Evolutionary conservation across 2,329 filamentous ascomycete species (phyloP).

Genomic region (Elsinoe ampelina): DNA sequence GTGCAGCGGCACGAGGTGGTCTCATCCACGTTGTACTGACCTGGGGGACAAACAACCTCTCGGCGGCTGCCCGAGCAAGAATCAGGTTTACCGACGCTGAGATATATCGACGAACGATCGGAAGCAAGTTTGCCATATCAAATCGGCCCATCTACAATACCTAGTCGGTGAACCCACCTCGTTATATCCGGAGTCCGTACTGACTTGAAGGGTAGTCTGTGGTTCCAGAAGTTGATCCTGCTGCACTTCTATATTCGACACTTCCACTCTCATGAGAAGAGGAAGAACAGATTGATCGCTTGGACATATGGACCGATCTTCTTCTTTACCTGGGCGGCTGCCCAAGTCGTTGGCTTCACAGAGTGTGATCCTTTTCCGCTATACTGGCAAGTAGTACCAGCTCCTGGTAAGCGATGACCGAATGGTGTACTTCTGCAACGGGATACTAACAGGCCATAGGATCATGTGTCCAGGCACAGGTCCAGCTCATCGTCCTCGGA

Average conservation of each 20-base stretch:
- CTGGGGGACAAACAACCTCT: conserved; percentile 8
- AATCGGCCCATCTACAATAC: conserved; percentile 10
- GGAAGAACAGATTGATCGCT: background rate
- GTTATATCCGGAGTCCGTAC: background rate
- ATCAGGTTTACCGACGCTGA: background rate
- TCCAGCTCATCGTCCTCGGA: conserved; percentile 5
- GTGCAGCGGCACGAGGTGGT: background rate
- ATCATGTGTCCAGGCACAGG: conserved; percentile 2
- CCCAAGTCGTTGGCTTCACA: conserved; percentile 6
- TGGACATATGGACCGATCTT: conserved; percentile 10
- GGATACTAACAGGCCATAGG: background rate
- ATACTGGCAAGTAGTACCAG: conserved; percentile 5
- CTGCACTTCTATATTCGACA: conserved; percentile 6
- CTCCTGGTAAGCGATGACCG: background rate
- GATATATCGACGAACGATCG: conserved; percentile 7
- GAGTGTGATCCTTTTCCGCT: conserved; percentile 1
- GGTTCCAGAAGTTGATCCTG: conserved; percentile 8
- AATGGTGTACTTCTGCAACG: background rate
- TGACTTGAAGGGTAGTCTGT: background rate
- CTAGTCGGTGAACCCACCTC: background rate
- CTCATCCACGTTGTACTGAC: conserved; percentile 7
- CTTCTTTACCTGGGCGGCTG: background rate
- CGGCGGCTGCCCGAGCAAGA: background rate
- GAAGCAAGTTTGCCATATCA: conserved; percentile 5
- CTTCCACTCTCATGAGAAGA: conserved; percentile 9